Conservation (phyloP, 164 flowering plant genomes). For the Liquidambar formosana region DNA sequence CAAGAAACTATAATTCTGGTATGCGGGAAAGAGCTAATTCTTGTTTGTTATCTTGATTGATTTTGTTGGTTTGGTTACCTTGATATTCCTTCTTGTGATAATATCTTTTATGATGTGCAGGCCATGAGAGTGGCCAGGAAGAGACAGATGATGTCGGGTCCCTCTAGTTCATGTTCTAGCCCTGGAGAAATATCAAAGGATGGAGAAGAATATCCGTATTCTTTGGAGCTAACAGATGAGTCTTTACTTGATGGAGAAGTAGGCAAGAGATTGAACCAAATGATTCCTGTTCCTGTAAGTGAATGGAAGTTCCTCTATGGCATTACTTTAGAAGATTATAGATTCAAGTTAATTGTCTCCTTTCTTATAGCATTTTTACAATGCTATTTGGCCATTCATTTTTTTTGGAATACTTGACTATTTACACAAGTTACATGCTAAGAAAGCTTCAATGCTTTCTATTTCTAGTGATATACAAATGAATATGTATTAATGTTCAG, state of each 20-base stretch:
- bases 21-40: background rate
- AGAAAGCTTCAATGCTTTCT: too few relatives aligned
- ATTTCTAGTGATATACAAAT: too few relatives aligned
- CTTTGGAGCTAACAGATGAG: slow-evolving; percentile 61
- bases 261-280: slow-evolving; percentile 70
- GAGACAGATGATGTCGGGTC: slow-evolving; percentile 44
- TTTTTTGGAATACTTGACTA: too few relatives aligned
- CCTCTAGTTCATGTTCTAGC: slow-evolving; percentile 66
- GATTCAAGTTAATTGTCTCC: too few relatives aligned
- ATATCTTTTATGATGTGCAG: slow-evolving; percentile 29
- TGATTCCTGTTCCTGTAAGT: slow-evolving; percentile 84
- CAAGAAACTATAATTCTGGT: slow-evolving; percentile 28
- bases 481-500: too few relatives aligned
- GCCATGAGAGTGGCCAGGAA: slow-evolving; percentile 39
- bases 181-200: slow-evolving; percentile 48
- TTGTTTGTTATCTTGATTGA: background rate
- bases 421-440: too few relatives aligned
- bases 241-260: slow-evolving; percentile 74
- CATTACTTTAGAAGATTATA: too few relatives aligned
- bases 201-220: slow-evolving; percentile 53
- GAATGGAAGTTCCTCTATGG: background rate
- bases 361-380: too few relatives aligned
- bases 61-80: background rate
- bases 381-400: too few relatives aligned
- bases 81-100: background rate